Evolutionary conservation across 2,329 filamentous ascomycete species (phyloP).

Genomic region (Ophiognomonia clavigignenti-juglandacearum): DNA sequence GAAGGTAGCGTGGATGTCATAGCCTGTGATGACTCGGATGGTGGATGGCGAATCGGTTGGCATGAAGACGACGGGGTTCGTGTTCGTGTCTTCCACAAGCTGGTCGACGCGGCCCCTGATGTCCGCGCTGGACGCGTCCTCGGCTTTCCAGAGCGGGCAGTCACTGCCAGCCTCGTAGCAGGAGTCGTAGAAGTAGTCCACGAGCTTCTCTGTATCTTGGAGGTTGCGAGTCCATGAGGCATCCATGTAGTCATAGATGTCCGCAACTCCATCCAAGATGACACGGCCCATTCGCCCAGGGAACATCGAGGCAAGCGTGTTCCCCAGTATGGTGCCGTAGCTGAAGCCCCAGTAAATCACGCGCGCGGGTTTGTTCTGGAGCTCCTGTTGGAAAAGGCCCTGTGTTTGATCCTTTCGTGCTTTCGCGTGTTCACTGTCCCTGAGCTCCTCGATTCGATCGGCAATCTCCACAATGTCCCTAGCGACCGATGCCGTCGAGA

Average conservation of each 20-base stretch:
- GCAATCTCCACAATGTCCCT: slow-evolving; percentile 40
- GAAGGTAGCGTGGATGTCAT: slow-evolving; percentile 26
- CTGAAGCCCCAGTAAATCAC: slow-evolving; percentile 47
- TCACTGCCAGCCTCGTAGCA: slow-evolving; percentile 28
- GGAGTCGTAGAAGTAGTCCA: slow-evolving; percentile 28
- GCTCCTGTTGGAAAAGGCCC: too few relatives aligned
- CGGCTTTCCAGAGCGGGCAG: slow-evolving; percentile 25
- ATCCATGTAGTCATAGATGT: slow-evolving; percentile 31
- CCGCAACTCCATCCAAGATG: slow-evolving; percentile 34
- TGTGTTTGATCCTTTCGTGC: too few relatives aligned
- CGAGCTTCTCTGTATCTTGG: slow-evolving; percentile 31
- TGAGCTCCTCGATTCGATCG: slow-evolving; percentile 33
- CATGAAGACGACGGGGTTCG: slow-evolving; percentile 19
- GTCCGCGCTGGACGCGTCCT: slow-evolving; percentile 24
- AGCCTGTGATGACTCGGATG: slow-evolving; percentile 25
- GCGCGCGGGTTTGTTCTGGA: too few relatives aligned
- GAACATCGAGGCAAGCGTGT: slow-evolving; percentile 39
- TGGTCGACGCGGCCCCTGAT: slow-evolving; percentile 28
- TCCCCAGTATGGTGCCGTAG: slow-evolving; percentile 41
- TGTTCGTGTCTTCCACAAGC: slow-evolving; percentile 26
- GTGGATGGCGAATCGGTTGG: slow-evolving; percentile 18
- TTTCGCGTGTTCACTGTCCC: too few relatives aligned
- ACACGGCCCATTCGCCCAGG: slow-evolving; percentile 36
- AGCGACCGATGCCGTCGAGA: slow-evolving; percentile 33
- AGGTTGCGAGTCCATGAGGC: slow-evolving; percentile 30